These are phyloP conservation scores for Wallemia hederae DNA, from an alignment of 1,284 basidiomycete species.

Conservation along the genomic window DNA sequence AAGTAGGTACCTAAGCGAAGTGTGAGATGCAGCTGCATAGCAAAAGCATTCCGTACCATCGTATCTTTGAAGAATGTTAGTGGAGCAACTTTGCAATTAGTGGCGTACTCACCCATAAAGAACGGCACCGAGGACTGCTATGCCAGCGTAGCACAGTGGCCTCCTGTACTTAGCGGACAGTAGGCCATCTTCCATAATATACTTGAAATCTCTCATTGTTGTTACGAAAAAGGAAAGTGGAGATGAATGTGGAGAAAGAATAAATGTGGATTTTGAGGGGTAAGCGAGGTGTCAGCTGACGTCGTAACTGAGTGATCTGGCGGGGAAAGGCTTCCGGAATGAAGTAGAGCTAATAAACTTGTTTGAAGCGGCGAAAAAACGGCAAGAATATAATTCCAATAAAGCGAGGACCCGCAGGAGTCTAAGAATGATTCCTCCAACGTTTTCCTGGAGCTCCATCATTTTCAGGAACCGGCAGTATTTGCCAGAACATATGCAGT, in stretches of 20 bases:
- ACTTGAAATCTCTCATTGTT: background rate
- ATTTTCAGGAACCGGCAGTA: background rate
- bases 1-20: conserved; percentile 12
- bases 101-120: background rate
- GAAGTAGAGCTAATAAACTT: too few relatives aligned
- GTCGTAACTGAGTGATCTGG: background rate
- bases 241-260: background rate
- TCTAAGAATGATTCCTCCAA: background rate
- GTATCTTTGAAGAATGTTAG: conserved; percentile 15
- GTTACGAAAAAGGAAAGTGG: background rate
- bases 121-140: conserved; percentile 12
- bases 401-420: background rate
- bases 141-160: conserved; percentile 13
- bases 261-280: background rate
- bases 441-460: background rate
- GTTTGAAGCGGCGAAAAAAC: background rate
- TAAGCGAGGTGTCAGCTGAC: background rate
- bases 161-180: conserved; percentile 13
- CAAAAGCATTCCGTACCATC: conserved; percentile 4
- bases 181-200: conserved; percentile 6
- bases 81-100: background rate
- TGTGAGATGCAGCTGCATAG: background rate
- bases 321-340: too few relatives aligned
- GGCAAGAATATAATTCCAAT: background rate
- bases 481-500: too few relatives aligned